These are phyloP conservation scores for Escallonia herrerae DNA, from an alignment of 129 eudicot species.

Conservation along the genomic window DNA sequence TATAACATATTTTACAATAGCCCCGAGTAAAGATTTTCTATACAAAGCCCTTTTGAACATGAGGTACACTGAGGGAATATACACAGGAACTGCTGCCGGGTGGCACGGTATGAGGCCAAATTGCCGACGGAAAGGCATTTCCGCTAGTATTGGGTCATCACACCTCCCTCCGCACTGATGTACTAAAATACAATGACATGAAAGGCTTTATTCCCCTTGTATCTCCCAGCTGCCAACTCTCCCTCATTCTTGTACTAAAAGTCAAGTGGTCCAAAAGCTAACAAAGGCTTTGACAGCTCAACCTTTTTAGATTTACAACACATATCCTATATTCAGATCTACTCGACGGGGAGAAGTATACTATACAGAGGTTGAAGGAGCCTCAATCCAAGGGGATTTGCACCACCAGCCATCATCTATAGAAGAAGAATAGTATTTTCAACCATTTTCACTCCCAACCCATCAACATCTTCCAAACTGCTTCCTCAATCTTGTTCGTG, in stretches of 20 bases:
- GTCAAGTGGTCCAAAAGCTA: not conserved
- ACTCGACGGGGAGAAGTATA: not conserved
- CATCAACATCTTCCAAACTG: conserved; percentile 65
- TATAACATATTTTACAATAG: too few relatives aligned
- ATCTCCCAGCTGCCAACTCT: conserved; percentile 5
- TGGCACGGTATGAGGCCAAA: not conserved
- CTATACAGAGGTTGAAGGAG: conserved; percentile 5
- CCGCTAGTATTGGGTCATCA: not conserved
- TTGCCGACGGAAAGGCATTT: not conserved
- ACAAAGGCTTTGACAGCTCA: not conserved
- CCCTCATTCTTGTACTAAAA: conserved; percentile 7
- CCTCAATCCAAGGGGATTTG: not conserved
- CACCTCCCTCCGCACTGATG: not conserved
- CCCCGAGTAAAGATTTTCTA: too few relatives aligned
- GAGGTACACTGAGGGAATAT: not conserved
- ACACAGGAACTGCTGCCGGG: not conserved
- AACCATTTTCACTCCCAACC: conserved; percentile 40
- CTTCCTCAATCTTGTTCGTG: conserved; percentile 46
- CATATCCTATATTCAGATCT: conserved; percentile 6
- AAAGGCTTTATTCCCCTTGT: conserved; percentile 4
- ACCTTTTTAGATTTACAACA: not conserved
- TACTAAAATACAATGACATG: conserved; percentile 1
- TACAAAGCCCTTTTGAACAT: too few relatives aligned
- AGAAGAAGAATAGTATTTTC: too few relatives aligned
- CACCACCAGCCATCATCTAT: not conserved